Conservation (phyloP, 1,284 basidiomycete species). For the Trametes sp. region DNA sequence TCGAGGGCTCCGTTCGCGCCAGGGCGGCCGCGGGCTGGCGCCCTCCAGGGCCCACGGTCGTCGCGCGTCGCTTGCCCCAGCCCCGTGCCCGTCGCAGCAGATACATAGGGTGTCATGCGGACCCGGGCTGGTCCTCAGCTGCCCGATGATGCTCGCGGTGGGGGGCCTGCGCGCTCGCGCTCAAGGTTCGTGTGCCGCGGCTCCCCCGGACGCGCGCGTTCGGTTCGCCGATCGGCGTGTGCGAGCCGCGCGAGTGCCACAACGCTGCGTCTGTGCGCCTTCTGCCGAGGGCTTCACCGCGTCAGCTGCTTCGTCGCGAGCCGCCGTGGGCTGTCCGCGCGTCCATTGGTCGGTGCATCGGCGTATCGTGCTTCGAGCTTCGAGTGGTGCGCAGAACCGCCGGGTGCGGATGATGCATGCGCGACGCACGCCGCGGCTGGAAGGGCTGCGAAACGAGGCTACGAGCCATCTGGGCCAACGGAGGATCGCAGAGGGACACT, state of each 20-base stretch:
- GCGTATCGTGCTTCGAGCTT: neutral
- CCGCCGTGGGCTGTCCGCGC: slow-evolving; percentile 4
- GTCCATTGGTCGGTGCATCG: neutral
- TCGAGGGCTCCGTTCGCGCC: slow-evolving; percentile 27
- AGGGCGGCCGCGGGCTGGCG: neutral
- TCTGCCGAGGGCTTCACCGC: slow-evolving; percentile 19
- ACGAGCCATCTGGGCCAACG: slow-evolving; percentile 5
- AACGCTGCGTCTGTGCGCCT: slow-evolving; percentile 20
- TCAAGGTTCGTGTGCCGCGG: neutral
- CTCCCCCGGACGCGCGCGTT: neutral
- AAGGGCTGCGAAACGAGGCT: slow-evolving; percentile 12
- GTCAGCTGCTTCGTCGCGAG: slow-evolving; percentile 9
- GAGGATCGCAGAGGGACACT: neutral
- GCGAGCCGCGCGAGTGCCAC: slow-evolving; percentile 14
- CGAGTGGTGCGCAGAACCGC: neutral
- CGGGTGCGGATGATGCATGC: neutral
- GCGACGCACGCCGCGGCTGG: no score
- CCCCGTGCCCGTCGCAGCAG: slow-evolving; percentile 20
- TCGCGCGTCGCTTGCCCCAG: slow-evolving; percentile 16
- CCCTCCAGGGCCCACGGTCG: slow-evolving; percentile 18
- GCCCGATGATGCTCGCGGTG: neutral
- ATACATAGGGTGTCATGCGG: neutral
- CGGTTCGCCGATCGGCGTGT: slow-evolving; percentile 14
- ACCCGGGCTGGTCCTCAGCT: neutral
- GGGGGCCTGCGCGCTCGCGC: neutral